Percentiles rank a stretch among this genome's conserved stretches.
Evolutionary conservation across 306 rosid species (phyloP).

Genomic region (Quercus rubra): DNA sequence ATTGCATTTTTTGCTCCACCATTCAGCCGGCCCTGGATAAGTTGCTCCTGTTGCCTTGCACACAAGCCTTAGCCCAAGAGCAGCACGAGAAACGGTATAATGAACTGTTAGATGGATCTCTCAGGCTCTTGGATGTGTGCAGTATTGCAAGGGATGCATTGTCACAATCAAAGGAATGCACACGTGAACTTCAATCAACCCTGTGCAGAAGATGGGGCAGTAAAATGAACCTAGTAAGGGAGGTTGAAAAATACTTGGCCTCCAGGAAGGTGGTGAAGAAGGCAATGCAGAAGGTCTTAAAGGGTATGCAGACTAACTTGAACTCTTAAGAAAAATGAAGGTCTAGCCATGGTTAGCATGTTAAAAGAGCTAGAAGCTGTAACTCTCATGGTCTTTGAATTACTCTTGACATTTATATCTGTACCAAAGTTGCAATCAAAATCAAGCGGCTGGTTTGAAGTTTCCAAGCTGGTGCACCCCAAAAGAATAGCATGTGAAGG

Average conservation of each 20-base stretch:
- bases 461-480: conserved; percentile 27
- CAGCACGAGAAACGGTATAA: too few relatives aligned
- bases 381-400: conserved; percentile 10
- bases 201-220: too few relatives aligned
- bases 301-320: conserved; percentile 4
- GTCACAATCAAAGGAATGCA: too few relatives aligned
- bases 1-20: too few relatives aligned
- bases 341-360: conserved; percentile 10
- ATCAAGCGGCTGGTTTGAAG: background rate
- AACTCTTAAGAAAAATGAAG: conserved; percentile 2
- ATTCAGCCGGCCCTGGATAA: too few relatives aligned
- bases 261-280: conserved; percentile 32
- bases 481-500: conserved; percentile 15
- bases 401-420: conserved; percentile 10
- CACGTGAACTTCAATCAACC: too few relatives aligned
- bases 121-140: too few relatives aligned
- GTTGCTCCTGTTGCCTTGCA: too few relatives aligned
- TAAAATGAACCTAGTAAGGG: too few relatives aligned
- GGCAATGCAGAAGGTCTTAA: conserved; percentile 22
- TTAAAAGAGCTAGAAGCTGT: conserved; percentile 24
- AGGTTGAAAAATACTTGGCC: conserved; percentile 20
- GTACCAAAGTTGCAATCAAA: conserved; percentile 9
- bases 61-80: too few relatives aligned
- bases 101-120: too few relatives aligned
- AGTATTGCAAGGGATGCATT: too few relatives aligned